Evolutionary conservation across 2,329 filamentous ascomycete genomes (phyloP).

Genomic region (Pyricularia sp.): DNA sequence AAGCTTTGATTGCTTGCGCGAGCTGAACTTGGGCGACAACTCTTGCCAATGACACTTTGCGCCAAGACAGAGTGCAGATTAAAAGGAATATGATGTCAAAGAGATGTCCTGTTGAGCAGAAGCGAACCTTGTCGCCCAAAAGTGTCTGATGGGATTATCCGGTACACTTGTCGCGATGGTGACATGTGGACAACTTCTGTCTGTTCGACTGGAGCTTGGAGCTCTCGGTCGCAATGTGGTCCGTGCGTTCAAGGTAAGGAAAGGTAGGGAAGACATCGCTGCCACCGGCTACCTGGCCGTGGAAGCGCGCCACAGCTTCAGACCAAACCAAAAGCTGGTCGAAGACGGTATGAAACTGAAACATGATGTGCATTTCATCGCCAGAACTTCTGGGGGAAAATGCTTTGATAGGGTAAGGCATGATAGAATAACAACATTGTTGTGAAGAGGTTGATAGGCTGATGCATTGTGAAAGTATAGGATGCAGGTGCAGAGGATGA

Average conservation of each 20-base stretch:
- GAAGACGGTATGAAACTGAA: neutral
- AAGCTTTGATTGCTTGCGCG: neutral
- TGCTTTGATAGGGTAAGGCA: neutral
- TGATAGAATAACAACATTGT: neutral
- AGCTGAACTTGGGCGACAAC: neutral
- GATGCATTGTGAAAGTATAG: neutral
- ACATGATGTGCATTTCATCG: neutral
- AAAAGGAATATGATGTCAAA: slow-evolving; percentile 11
- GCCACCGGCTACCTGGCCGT: neutral
- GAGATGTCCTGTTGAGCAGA: neutral
- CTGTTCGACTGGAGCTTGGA: neutral
- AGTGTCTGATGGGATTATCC: neutral
- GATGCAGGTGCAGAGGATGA: neutral
- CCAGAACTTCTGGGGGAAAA: neutral
- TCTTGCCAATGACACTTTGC: neutral
- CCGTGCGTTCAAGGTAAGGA: neutral
- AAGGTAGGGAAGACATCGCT: neutral
- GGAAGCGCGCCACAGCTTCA: neutral
- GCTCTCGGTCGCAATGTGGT: neutral
- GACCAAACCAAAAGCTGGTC: neutral
- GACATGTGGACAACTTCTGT: neutral
- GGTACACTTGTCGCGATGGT: neutral
- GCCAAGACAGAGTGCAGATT: slow-evolving; percentile 13
- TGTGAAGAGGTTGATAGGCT: neutral
- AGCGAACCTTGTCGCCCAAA: neutral